Conservation (phyloP, 177 flowering plant species). For the Tripterygium wilfordii region DNA sequence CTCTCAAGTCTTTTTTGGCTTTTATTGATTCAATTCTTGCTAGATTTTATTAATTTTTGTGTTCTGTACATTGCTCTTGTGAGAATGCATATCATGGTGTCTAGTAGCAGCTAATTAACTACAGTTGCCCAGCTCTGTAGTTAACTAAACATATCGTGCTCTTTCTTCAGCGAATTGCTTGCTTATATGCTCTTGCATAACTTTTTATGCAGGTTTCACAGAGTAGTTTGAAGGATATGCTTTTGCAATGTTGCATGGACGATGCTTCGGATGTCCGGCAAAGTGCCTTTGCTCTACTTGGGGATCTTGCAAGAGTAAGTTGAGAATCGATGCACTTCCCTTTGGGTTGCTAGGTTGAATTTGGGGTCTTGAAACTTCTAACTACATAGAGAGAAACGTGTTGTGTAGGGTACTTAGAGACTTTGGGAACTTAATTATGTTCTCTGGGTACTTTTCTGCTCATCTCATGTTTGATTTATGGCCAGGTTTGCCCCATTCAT, state of each 20-base stretch:
- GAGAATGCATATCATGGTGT: too few species aligned
- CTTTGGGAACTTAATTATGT: constrained; percentile 1
- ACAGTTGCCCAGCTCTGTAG: too few species aligned
- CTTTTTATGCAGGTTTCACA: constrained; percentile 67
- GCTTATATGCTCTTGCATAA: too few species aligned
- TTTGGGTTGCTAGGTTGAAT: neutral
- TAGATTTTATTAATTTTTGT: neutral
- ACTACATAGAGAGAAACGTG: neutral
- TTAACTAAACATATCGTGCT: too few species aligned
- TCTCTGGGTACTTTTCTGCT: neutral
- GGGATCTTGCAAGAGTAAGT: constrained; percentile 96
- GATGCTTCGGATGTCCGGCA: constrained; percentile 83
- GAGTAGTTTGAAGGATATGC: constrained; percentile 77
- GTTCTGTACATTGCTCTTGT: too few species aligned
- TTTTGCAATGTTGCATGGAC: constrained; percentile 93
- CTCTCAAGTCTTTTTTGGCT: too few species aligned
- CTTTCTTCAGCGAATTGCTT: too few species aligned
- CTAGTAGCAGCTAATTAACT: too few species aligned
- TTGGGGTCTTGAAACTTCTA: neutral
- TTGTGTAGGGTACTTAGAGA: neutral
- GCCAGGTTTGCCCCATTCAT: constrained; percentile 79
- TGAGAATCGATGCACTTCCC: neutral
- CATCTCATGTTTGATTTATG: neutral
- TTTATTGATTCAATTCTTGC: too few species aligned
- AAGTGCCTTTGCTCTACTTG: constrained; percentile 95